A percentile compares a stretch with the other conserved stretches of the same genome.
phyloP scores from a whole-genome alignment of 192 early-diverging fungal genomes.

The Ramicandelaber brevisporus region DNA sequence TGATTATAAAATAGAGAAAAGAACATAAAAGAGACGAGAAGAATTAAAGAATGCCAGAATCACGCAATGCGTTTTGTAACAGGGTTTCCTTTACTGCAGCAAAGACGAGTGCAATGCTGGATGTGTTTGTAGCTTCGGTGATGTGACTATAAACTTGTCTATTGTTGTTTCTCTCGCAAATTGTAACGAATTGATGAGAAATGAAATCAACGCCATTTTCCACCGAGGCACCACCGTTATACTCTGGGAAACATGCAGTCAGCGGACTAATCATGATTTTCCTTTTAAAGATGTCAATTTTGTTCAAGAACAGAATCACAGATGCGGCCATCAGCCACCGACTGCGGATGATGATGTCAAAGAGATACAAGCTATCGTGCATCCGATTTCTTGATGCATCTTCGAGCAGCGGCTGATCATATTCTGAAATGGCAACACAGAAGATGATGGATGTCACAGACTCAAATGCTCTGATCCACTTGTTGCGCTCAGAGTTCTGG shows the following conservation, averaged over 20 bases:
- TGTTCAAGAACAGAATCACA: constrained; percentile 86
- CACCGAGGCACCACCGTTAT: constrained; percentile 41
- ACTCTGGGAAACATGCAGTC: constrained; percentile 70
- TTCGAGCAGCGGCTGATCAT: constrained; percentile 75
- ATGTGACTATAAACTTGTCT: constrained; percentile 67
- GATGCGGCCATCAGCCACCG: constrained; percentile 77
- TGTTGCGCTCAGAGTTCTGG: constrained; percentile 57
- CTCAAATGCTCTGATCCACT: constrained; percentile 76
- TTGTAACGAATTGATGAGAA: constrained; percentile 63
- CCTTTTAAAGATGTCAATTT: constrained; percentile 64
- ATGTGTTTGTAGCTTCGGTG: constrained; percentile 83
- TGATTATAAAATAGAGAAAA: not conserved
- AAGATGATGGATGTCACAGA: constrained; percentile 79
- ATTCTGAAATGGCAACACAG: constrained; percentile 78
- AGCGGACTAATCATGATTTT: constrained; percentile 58
- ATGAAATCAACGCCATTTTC: constrained; percentile 72
- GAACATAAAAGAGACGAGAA: not conserved
- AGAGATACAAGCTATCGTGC: constrained; percentile 69
- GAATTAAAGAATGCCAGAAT: constrained; percentile 39
- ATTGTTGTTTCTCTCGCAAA: constrained; percentile 51
- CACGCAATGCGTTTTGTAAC: constrained; percentile 57
- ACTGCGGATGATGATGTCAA: constrained; percentile 78
- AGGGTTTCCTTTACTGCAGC: constrained; percentile 84
- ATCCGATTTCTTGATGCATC: constrained; percentile 74
- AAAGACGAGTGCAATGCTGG: constrained; percentile 71